Evolutionary conservation across 176 grass and related monocot species (phyloP), one percentile per base, ranked within the genome.

Genomic region (Ampelocalamus luodianensis): DNA sequence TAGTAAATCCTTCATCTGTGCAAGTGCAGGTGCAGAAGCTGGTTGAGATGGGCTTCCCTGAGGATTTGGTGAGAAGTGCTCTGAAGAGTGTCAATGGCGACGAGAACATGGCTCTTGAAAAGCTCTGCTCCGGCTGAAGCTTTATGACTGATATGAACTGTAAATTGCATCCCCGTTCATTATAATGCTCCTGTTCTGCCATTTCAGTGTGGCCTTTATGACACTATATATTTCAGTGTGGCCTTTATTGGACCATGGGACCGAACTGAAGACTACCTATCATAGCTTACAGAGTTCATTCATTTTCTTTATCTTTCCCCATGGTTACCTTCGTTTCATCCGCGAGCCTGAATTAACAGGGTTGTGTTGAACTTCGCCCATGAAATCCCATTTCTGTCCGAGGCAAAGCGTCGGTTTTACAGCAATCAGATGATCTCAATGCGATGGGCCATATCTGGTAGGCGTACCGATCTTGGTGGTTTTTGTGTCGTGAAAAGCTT

Each of bases 1-100:
- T 5, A 61, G 23, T 13, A 13, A 17, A 80, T 4, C 79, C 36
- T 79, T 67, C 1, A 36, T 84, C 83, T 84, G 37, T 78, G 54
- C 14, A 4, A 76, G 8, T 61, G 38, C 75, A 99, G 97, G 90
- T 96, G 14, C 90, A 92, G 90, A 99, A 90, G 86, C 90, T 99
- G 26, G 88, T 94, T 24, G 97, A 99, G 83, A 99, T 99, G 97
- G 97, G 97, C 62, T 99, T 99, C 76, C 86, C 97, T 6, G 97
- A 99, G 82, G 97, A 92, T 38, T 45, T 88, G 58, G 97, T 99
- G 79, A 96, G 90, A 93, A 96, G 82, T 86, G 67, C 87, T 6
- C 74, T 99, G 83, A 88, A 90, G 79, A 96, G 86, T 36, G 97
- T 96, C 6, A 95, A 99, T 51, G 93, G 93, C 1, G 97, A 96